Evolutionary conservation across 176 grass and related monocot genomes (phyloP), one percentile per base, ranked within the genome.

Genomic region (Triticum timopheevii): DNA sequence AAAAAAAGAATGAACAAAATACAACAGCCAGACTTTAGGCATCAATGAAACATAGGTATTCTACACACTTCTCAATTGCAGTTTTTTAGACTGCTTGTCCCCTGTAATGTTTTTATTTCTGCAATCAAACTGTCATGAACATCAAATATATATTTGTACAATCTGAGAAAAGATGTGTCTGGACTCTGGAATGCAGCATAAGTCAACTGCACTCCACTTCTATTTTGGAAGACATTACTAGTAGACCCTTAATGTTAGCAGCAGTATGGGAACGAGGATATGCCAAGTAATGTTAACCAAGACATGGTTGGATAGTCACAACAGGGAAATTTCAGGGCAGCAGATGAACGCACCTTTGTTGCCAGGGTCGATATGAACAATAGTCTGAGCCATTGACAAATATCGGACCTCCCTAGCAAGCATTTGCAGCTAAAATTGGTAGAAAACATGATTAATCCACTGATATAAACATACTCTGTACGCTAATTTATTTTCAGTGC

Each of bases 321-420:
- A 4, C 5, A 25, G 47, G 31, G 28, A 75, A 44, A 77, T 34
- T 19, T 50, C 23, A 5, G 67, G 34, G 8, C 20, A 69, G 76
- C 33, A 40, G 58, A 47, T 31, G 2, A 7, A 62, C 49, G 10
- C 13, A 97, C 95, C 91, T 90, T 85, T 79, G 68, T 82, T 86
- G 68, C 86, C 81, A 16, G 87, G 72, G 69, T 82, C 67, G 71
- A 89, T 86, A 34, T 52, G 79, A 25, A 93, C 31, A 83, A 95
- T 59, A 67, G 83, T 79, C 4, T 80, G 23, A 15, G 80, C 2
- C 19, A 62, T 77, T 34, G 78, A 86, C 24, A 92, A 0, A 12
- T 84, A 73, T 22, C 44, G 73, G 70, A 98, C 5, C 34, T 92
- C 80, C 77, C 66, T 80, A 9, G 54, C 11, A 72, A 93, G 50